Evolutionary conservation across 768 basidiomycete genomes (phyloP), one percentile per base, ranked within the genome.

Genomic region (Zangia roseola): DNA sequence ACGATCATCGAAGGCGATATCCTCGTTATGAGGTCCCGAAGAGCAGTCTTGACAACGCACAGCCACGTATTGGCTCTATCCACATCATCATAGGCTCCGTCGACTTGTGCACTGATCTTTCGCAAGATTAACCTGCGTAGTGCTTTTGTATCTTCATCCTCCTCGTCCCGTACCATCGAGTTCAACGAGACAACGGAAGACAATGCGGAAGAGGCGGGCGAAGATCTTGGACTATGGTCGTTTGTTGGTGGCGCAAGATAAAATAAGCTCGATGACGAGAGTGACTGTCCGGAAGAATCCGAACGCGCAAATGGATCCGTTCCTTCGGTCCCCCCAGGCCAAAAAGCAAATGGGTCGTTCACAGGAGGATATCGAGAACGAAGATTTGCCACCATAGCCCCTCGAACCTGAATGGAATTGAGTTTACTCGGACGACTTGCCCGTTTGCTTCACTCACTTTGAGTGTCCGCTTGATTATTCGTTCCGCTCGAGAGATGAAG

Each of bases 121-220:
- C 83, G 77, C 34, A 81, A 64, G 19, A 88, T 58, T n/a, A 90
- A 63, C 16, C 84, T 74, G 13, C 84, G 83, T 30, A 87, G 70
- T 23, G 75, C 73, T 30, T 78, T 76, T 10, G 74, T 76, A 51
- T 88, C 88, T 40, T 87, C 80, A 47, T 85, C 85, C 53, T 82
- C 82, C 31, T 75, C 69, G 40, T 78, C 78, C 2, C 75, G 75
- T 4, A 79, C 55, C 0, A 80, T 79, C 5, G 71, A 73, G 6
- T 78, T 70, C 25, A 81, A 60, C 4, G 84, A 81, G n/a, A 72
- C 49, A 30, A 63, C 53, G 23, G 71, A 70, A n/a, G 72, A 68
- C 40, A 69, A 54, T 26, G 69, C 58, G 12, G 70, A 67, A 13
- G 59, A 63, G 28, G 50, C 56, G 17, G 34, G 51, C 25, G 63